phyloP scores from a whole-genome alignment of 208 protist species.

The Tritrichomonas musculus region DNA sequence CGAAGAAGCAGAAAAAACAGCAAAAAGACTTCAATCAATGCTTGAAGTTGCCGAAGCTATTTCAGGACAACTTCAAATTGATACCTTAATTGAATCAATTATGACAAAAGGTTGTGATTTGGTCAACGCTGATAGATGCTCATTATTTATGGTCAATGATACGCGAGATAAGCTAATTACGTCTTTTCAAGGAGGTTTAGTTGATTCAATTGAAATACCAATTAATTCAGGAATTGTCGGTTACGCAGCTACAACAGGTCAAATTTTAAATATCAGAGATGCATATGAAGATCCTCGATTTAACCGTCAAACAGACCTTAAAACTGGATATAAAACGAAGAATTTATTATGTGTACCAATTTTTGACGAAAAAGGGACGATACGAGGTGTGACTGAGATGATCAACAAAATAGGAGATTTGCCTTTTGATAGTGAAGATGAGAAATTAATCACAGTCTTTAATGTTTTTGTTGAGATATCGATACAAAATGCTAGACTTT shows the following conservation, averaged over 20 bases:
- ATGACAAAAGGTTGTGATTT: background rate
- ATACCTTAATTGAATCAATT: background rate
- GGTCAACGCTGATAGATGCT: background rate
- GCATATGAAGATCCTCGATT: slow-evolving; percentile 18
- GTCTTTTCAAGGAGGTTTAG: background rate
- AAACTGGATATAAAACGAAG: background rate
- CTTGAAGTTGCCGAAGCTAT: slow-evolving; percentile 1
- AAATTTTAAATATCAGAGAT: slow-evolving; percentile 20
- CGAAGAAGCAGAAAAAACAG: background rate
- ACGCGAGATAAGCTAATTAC: background rate
- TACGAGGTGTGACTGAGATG: slow-evolving; percentile 49
- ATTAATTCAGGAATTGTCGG: slow-evolving; percentile 18
- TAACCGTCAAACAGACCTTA: background rate
- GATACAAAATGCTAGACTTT: background rate
- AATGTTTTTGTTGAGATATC: slow-evolving; percentile 9
- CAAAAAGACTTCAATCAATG: background rate
- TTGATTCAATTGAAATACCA: background rate
- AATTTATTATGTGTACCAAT: background rate
- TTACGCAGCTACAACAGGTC: background rate
- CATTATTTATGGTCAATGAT: background rate
- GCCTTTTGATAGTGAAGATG: background rate
- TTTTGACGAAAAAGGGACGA: slow-evolving; percentile 40
- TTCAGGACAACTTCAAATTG: background rate
- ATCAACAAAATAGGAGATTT: slow-evolving; percentile 45
- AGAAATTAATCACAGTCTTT: background rate